Conservation (phyloP, 2,329 filamentous ascomycete species). For the Elsinoe batatas region DNA sequence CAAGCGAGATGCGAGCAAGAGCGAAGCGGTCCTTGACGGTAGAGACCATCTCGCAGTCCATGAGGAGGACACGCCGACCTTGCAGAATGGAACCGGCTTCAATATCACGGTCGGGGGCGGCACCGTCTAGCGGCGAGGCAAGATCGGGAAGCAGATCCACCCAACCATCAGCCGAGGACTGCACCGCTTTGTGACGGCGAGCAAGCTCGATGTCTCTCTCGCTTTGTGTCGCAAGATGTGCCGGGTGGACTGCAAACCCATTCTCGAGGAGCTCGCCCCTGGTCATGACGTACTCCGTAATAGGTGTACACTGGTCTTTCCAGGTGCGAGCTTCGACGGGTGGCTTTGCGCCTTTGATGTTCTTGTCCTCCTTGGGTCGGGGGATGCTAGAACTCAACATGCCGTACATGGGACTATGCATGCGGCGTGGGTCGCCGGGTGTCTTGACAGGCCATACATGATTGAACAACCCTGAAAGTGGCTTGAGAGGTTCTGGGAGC, state of each 20-base stretch:
- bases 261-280: slow-evolving; percentile 69
- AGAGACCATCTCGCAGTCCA: slow-evolving; percentile 98
- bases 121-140: slow-evolving; percentile 53
- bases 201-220: slow-evolving; percentile 47
- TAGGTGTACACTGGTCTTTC: slow-evolving; percentile 66
- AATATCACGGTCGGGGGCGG: slow-evolving; percentile 53
- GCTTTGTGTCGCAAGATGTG: slow-evolving; percentile 50
- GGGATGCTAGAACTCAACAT: slow-evolving; percentile 69
- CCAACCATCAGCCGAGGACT: slow-evolving; percentile 58
- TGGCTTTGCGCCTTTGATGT: slow-evolving; percentile 48
- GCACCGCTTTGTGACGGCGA: slow-evolving; percentile 32
- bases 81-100: slow-evolving; percentile 74
- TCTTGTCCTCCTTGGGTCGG: slow-evolving; percentile 59
- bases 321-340: slow-evolving; percentile 55
- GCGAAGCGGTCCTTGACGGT: slow-evolving; percentile 65
- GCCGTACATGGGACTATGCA: slow-evolving; percentile 79
- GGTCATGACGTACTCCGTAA: slow-evolving; percentile 67
- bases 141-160: slow-evolving; percentile 59
- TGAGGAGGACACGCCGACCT: slow-evolving; percentile 65
- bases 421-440: slow-evolving; percentile 69
- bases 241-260: slow-evolving; percentile 76
- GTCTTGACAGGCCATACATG: slow-evolving; percentile 84
- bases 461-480: slow-evolving; percentile 71
- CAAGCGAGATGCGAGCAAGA: slow-evolving; percentile 77
- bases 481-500: slow-evolving; percentile 39